Evolutionary conservation across 371 early-diverging fungal genomes (phyloP), one percentile per base, ranked within the genome.

Genomic region (Rhizopus stolonifer): DNA sequence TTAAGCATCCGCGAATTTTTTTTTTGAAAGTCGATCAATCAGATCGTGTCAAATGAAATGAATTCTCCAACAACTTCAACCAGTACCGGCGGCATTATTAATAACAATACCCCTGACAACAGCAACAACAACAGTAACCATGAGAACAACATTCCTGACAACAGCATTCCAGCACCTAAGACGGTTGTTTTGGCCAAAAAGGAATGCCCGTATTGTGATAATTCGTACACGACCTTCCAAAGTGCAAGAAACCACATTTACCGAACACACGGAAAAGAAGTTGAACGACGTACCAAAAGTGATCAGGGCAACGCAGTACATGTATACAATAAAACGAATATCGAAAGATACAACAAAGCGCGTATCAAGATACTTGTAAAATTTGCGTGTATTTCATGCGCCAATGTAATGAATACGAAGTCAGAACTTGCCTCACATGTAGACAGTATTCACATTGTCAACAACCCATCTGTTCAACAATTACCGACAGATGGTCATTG

Each of bases 151-250:
- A n/a, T n/a, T n/a, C n/a, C n/a, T n/a, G n/a, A n/a, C n/a, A n/a
- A n/a, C n/a, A n/a, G 29, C 6, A 6, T 13, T 50, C 38, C n/a
- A 22, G 21, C 33, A 48, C 29, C 32, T 48, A 31, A 31, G 33
- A 50, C 38, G 15, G 24, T 50, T 39, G 39, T 23, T 50, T 50
- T 50, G 51, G 21, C 40, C 51, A 50, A 50, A 24, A 50, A 36
- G 40, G 51, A 50, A 50, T 49, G 22, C 34, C 39, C 51, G 18
- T 50, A 24, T 38, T 50, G 39, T 50, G 51, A 50, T 50, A 26
- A 50, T 24, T 4, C 39, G 4, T 50, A 50, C 26, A 50, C 40
- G 24, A 19, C 24, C 18, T 39, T 50, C 10, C 21, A 50, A 24
- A 50, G n/a, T 19, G 40, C 40, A 50, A 19, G 51, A 50, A 24